phyloP scores from a whole-genome alignment of 192 early-diverging fungal species.

The Rhizoclosmatium sp. region DNA sequence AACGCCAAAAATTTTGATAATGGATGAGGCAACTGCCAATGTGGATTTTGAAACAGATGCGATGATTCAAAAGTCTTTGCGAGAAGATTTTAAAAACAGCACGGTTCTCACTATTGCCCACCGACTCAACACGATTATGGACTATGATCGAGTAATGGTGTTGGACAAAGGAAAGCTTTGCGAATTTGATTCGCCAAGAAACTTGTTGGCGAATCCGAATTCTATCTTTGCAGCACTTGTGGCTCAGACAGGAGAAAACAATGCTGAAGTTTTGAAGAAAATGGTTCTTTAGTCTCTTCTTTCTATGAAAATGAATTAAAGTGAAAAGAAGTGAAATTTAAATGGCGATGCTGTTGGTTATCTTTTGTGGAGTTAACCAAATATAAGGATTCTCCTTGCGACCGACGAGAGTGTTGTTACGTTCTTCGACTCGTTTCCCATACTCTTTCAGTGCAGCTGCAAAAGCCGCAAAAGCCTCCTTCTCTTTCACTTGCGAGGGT shows the following conservation, averaged over 20 bases:
- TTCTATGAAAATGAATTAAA: neutral
- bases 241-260: constrained; percentile 53
- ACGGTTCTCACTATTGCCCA: constrained; percentile 60
- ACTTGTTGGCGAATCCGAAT: constrained; percentile 45
- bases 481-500: neutral
- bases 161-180: constrained; percentile 52
- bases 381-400: constrained; percentile 26
- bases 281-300: neutral
- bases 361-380: constrained; percentile 1
- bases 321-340: neutral
- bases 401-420: neutral
- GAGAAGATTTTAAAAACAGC: constrained; percentile 67
- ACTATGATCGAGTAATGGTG: constrained; percentile 61
- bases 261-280: constrained; percentile 30
- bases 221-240: constrained; percentile 48
- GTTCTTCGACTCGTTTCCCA: neutral
- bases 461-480: neutral
- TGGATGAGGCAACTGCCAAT: constrained; percentile 61
- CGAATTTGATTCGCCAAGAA: constrained; percentile 61
- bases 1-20: constrained; percentile 54
- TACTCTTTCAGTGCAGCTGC: neutral
- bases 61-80: constrained; percentile 73
- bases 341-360: constrained; percentile 13
- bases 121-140: constrained; percentile 52
- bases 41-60: constrained; percentile 81